Evolutionary conservation across 1,284 basidiomycete genomes (phyloP).

Genomic region (Tausonia pullulans): DNA sequence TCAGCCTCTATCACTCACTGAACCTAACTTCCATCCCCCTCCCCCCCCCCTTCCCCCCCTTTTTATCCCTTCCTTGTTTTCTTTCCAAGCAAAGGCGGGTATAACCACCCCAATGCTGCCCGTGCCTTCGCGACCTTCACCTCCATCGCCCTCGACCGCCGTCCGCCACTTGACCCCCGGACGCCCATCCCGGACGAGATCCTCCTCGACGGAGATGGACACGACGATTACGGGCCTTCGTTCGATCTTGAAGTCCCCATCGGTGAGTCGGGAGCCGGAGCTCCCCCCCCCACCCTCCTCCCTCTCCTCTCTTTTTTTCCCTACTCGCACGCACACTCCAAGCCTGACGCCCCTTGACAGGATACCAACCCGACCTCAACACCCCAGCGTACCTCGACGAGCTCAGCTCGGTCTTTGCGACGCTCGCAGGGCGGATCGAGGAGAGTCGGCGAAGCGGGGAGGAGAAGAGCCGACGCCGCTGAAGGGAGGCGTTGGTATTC

Average conservation of each 20-base stretch:
- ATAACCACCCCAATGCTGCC: constrained; percentile 66
- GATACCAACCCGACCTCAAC: no score
- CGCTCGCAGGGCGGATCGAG: no score
- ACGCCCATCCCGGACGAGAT: constrained; percentile 1
- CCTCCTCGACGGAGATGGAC: constrained; percentile 1
- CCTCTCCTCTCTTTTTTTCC: no score
- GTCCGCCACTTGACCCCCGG: neutral
- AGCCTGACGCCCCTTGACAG: no score
- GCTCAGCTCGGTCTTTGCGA: no score
- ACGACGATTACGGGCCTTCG: neutral
- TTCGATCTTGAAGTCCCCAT: neutral
- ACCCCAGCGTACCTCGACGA: no score
- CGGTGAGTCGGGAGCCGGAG: no score
- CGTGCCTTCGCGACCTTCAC: constrained; percentile 75
- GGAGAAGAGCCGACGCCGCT: no score
- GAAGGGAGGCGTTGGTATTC: no score
- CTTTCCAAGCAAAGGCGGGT: constrained; percentile 49
- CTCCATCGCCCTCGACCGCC: constrained; percentile 50
- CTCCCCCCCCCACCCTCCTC: no score
- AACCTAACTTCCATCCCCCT: neutral
- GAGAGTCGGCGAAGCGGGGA: no score
- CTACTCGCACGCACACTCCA: no score
- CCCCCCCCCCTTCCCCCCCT: neutral
- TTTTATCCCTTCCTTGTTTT: constrained; percentile 4
- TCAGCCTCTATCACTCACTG: neutral